Conservation (phyloP, 2,329 filamentous ascomycete genomes). For the Phialophora chinensis region DNA sequence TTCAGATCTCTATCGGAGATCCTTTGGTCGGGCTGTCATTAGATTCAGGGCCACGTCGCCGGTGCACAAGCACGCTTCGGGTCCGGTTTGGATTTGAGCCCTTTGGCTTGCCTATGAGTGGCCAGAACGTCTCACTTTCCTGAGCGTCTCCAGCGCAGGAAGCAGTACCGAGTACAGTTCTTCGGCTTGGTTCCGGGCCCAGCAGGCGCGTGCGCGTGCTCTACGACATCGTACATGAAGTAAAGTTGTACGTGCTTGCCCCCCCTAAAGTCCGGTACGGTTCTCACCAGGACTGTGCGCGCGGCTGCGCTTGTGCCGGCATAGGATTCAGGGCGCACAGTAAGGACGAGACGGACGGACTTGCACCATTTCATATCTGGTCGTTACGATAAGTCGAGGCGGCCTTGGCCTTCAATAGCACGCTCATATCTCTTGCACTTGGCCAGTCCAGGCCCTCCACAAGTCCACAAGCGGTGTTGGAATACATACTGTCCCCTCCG, state of each 20-base stretch:
- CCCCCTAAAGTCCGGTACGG: background rate
- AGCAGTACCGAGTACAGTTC: background rate
- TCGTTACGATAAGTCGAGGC: background rate
- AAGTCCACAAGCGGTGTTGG: background rate
- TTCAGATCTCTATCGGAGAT: background rate
- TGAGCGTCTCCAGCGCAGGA: background rate
- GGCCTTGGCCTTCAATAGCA: conserved; percentile 4
- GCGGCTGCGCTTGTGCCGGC: background rate
- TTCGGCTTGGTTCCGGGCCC: background rate
- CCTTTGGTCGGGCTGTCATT: background rate
- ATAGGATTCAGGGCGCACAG: background rate
- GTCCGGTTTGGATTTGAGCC: background rate
- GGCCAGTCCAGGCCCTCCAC: background rate
- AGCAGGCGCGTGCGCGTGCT: background rate
- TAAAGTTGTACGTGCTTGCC: background rate
- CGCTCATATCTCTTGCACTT: background rate
- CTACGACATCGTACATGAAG: background rate
- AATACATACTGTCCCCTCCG: background rate
- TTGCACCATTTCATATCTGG: background rate
- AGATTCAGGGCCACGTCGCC: background rate
- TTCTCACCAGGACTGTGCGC: background rate
- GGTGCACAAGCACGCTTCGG: no score
- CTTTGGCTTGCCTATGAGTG: background rate
- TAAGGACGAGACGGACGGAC: background rate
- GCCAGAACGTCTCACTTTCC: background rate